Evolutionary conservation across 768 basidiomycete species (phyloP), one percentile per base, ranked within the genome.

Genomic region (Tylopilus sp.): DNA sequence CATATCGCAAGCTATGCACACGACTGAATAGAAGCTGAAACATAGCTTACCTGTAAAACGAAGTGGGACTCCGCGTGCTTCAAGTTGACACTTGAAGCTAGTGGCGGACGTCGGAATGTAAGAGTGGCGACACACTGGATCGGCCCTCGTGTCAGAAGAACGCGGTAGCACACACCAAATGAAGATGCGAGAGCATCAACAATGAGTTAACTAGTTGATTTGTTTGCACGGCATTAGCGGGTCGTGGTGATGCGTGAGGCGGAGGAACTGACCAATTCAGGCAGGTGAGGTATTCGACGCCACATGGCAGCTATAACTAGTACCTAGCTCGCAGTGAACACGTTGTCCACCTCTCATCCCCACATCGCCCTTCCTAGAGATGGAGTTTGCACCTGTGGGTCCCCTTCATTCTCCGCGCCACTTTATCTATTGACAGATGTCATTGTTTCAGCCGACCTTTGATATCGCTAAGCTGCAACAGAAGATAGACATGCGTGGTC

Each of bases 341-440:
- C 66, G 65, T 65, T 67, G 57, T n/a, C n/a, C n/a, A 40, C 42
- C 10, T 43, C 37, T 30, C 28, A 42, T n/a, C 54, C 45, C 33
- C 48, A 53, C 14, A 43, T 21, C 26, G 0, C 1, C 17, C n/a
- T 25, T 22, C 33, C 7, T 16, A 24, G 25, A 19, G 37, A 71
- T 69, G 69, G 63, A 71, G 16, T 71, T 60, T 61, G 47, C 50
- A 13, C 58, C 57, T 51, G 68, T 71, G 56, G 65, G 68, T 71
- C 63, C 67, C 48, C 31, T 11, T 44, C 12, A 16, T 41, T 47
- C 30, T 45, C 8, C 1, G 37, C 34, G 34, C 55, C 50, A 48
- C 42, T 45, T 22, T 22, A 48, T 45, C 8, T 11, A 24, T 42
- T 55, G 36, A 66, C 36, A 11, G 29, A 7, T 31, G 14, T 48